Percentiles rank a stretch among this genome's conserved stretches.
Evolutionary conservation across 768 basidiomycete genomes (phyloP).

Genomic region (Collybia nuda): DNA sequence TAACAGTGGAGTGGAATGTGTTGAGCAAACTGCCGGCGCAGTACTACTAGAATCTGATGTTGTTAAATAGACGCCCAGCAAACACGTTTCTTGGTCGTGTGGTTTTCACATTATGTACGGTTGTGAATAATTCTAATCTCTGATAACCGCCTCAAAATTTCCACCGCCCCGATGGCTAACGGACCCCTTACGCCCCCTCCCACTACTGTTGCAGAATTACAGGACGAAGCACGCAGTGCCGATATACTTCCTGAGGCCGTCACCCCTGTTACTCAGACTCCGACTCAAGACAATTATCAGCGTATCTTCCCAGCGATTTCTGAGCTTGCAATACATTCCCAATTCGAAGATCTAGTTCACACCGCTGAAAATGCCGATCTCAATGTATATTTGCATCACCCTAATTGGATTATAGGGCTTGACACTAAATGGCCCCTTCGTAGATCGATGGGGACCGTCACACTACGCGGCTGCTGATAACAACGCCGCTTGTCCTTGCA

Average conservation of each 20-base stretch:
- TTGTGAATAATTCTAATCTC: too few species aligned
- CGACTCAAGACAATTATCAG: conserved; percentile 39
- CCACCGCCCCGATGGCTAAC: conserved; percentile 43
- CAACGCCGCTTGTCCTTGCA: conserved; percentile 60
- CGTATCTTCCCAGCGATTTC: conserved; percentile 42
- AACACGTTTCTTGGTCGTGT: too few species aligned
- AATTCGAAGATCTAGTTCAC: conserved; percentile 41
- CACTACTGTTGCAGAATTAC: conserved; percentile 53
- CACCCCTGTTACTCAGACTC: conserved; percentile 10
- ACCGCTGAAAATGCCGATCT: conserved; percentile 54
- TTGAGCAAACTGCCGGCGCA: too few species aligned
- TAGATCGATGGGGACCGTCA: conserved; percentile 34
- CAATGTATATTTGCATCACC: conserved; percentile 34
- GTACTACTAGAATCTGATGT: too few species aligned
- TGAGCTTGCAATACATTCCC: conserved; percentile 41
- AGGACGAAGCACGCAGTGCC: conserved; percentile 43
- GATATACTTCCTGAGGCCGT: conserved; percentile 13
- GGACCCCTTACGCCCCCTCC: conserved; percentile 67
- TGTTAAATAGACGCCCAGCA: too few species aligned
- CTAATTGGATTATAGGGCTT: not conserved
- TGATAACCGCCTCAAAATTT: not conserved
- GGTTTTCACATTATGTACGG: too few species aligned
- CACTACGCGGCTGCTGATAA: conserved; percentile 47
- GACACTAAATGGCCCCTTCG: not conserved
- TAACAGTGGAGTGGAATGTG: not conserved